Conservation (phyloP, 2,329 filamentous ascomycete species). For the Xylaria sp. region DNA sequence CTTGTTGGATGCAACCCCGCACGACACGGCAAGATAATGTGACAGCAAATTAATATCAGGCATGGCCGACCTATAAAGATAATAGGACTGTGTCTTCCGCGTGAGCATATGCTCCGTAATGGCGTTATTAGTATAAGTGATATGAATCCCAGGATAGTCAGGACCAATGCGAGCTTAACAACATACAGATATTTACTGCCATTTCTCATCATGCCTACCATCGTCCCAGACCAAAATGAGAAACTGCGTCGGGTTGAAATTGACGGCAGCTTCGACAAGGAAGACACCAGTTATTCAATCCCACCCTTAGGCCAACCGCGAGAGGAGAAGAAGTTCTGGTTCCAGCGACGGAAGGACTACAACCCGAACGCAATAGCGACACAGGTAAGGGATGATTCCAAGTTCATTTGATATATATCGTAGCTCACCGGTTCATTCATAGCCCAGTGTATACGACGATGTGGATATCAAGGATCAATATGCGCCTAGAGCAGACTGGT, state of each 20-base stretch:
- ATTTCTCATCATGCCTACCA: constrained; percentile 33
- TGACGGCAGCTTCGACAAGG: constrained; percentile 28
- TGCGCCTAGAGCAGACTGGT: constrained; percentile 39
- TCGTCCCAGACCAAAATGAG: constrained; percentile 29
- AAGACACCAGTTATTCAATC: constrained; percentile 18
- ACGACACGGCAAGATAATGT: background rate
- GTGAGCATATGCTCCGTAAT: background rate
- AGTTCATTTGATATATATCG: too few relatives aligned
- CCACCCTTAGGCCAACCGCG: constrained; percentile 36
- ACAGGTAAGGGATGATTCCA: constrained; percentile 27
- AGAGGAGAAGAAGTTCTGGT: constrained; percentile 43
- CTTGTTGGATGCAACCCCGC: constrained; percentile 5
- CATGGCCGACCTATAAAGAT: background rate
- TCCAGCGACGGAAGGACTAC: constrained; percentile 38
- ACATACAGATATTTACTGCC: background rate
- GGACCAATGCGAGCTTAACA: too few relatives aligned
- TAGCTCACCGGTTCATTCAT: too few relatives aligned
- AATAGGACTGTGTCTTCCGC: background rate
- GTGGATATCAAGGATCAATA: constrained; percentile 48
- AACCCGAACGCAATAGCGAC: constrained; percentile 37
- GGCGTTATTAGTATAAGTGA: too few relatives aligned
- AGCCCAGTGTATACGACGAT: constrained; percentile 54
- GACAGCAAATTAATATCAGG: constrained; percentile 6
- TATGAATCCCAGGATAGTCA: background rate
- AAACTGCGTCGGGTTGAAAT: constrained; percentile 23